phyloP scores from a whole-genome alignment of 2,329 filamentous ascomycete species.

The Knoxdaviesia proteae region DNA sequence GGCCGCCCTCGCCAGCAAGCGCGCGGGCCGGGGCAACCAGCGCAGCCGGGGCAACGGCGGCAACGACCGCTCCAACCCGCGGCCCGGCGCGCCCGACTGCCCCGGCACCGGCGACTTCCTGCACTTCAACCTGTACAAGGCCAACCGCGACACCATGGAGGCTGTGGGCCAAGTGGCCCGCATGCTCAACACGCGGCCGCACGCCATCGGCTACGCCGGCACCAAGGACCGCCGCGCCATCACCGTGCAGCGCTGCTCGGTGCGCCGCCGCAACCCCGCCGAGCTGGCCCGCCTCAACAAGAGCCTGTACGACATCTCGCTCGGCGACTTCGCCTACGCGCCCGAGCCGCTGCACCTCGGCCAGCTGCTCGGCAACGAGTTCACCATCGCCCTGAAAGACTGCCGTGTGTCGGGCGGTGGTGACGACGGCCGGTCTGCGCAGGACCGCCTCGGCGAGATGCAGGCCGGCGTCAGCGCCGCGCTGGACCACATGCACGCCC shows the following conservation, averaged over 20 bases:
- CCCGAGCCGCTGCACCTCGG: constrained; percentile 57
- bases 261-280: constrained; percentile 26
- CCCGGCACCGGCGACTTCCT: constrained; percentile 46
- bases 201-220: constrained; percentile 56
- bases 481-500: constrained; percentile 43
- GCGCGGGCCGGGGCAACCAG: not conserved
- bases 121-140: constrained; percentile 86
- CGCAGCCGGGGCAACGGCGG: constrained; percentile 4
- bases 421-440: constrained; percentile 7
- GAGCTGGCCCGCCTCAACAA: constrained; percentile 44
- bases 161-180: constrained; percentile 58
- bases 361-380: constrained; percentile 75
- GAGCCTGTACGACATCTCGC: constrained; percentile 38
- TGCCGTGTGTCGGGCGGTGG: constrained; percentile 24
- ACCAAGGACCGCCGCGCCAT: constrained; percentile 82
- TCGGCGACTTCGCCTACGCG: constrained; percentile 69
- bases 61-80: constrained; percentile 2
- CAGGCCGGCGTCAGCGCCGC: constrained; percentile 27
- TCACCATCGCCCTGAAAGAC: constrained; percentile 76
- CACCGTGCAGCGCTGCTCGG: constrained; percentile 64
- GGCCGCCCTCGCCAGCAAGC: constrained; percentile 39
- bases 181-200: constrained; percentile 51
- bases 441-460: constrained; percentile 12
- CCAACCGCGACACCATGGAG: constrained; percentile 95
- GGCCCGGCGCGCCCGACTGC: constrained; percentile 2